Evolutionary conservation across 306 rosid genomes (phyloP).

Genomic region (Hippophae tibetana): DNA sequence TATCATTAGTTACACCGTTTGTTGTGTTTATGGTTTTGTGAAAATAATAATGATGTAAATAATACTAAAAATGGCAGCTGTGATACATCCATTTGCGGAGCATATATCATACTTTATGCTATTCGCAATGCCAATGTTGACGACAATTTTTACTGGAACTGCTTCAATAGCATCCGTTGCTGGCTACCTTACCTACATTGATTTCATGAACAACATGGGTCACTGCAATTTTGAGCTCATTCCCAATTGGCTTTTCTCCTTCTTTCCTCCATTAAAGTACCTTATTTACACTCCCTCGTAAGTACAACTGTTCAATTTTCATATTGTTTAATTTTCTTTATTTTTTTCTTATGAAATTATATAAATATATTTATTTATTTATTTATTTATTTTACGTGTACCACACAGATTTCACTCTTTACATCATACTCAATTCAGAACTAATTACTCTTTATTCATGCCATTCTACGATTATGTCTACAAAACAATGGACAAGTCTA

Average conservation of each 20-base stretch:
- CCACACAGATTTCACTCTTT: slow-evolving; percentile 50
- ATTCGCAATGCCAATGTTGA: slow-evolving; percentile 38
- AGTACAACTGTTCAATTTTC: slow-evolving; percentile 7
- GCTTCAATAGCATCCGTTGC: slow-evolving; percentile 23
- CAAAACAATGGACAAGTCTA: slow-evolving; percentile 42
- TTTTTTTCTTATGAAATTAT: too few relatives aligned
- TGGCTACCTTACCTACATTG: slow-evolving; percentile 37
- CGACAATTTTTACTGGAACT: slow-evolving; percentile 24
- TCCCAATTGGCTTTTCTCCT: slow-evolving; percentile 32
- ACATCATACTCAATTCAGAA: slow-evolving; percentile 64
- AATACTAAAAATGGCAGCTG: slow-evolving; percentile 35
- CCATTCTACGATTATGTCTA: slow-evolving; percentile 54
- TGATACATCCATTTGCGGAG: slow-evolving; percentile 56
- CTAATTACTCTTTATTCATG: slow-evolving; percentile 53
- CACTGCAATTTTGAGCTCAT: slow-evolving; percentile 60
- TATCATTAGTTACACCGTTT: too few relatives aligned
- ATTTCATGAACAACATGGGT: slow-evolving; percentile 66
- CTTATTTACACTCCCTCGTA: slow-evolving; percentile 64
- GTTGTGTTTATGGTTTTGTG: too few relatives aligned
- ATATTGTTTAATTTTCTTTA: too few relatives aligned
- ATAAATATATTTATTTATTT: too few relatives aligned
- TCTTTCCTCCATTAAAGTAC: slow-evolving; percentile 47
- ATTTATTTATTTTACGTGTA: too few relatives aligned
- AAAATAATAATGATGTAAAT: too few relatives aligned
- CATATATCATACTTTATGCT: slow-evolving; percentile 44